A percentile compares a stretch with the other conserved stretches of the same genome.
Evolutionary conservation across 2,329 filamentous ascomycete genomes (phyloP).

Genomic region (Tolypocladium tundrense): DNA sequence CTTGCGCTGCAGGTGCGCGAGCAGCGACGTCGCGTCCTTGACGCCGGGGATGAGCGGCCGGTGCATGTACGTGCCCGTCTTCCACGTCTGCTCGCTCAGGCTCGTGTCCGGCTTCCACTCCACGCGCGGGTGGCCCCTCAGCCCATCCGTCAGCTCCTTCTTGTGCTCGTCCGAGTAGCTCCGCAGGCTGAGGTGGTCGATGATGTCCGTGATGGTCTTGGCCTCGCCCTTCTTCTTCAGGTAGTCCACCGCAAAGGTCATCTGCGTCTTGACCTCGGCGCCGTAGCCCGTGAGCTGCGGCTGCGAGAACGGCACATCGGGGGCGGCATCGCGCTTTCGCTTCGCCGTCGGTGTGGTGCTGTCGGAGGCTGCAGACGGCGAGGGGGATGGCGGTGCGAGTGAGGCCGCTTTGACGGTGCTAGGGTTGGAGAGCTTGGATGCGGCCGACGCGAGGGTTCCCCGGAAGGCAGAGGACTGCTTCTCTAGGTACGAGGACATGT

Average conservation of each 20-base stretch:
- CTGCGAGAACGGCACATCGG: constrained; percentile 59
- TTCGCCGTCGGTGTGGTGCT: constrained; percentile 55
- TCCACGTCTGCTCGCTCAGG: constrained; percentile 57
- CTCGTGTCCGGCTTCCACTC: constrained; percentile 45
- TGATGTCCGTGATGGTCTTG: constrained; percentile 64
- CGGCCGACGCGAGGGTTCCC: constrained; percentile 51
- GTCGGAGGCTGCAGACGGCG: constrained; percentile 47
- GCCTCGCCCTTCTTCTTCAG: constrained; percentile 62
- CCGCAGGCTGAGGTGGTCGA: constrained; percentile 68
- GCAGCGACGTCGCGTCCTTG: constrained; percentile 63
- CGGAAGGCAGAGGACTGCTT: constrained; percentile 54
- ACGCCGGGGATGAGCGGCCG: constrained; percentile 74
- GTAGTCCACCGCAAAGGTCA: constrained; percentile 78
- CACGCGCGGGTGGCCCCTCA: constrained; percentile 54
- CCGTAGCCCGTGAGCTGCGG: constrained; percentile 67
- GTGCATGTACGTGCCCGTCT: constrained; percentile 68
- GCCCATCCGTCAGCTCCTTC: constrained; percentile 54
- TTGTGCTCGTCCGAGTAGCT: constrained; percentile 51
- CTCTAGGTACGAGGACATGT: constrained; percentile 54
- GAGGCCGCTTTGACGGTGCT: constrained; percentile 26
- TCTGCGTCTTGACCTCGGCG: constrained; percentile 73
- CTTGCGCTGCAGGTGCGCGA: constrained; percentile 72
- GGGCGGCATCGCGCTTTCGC: constrained; percentile 44
- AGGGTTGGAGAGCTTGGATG: constrained; percentile 49
- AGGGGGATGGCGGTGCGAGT: constrained; percentile 51